Evolutionary conservation across 495 filamentous ascomycete genomes (phyloP), one percentile per base, ranked within the genome.

Genomic region (Aspergillus nidulans): DNA sequence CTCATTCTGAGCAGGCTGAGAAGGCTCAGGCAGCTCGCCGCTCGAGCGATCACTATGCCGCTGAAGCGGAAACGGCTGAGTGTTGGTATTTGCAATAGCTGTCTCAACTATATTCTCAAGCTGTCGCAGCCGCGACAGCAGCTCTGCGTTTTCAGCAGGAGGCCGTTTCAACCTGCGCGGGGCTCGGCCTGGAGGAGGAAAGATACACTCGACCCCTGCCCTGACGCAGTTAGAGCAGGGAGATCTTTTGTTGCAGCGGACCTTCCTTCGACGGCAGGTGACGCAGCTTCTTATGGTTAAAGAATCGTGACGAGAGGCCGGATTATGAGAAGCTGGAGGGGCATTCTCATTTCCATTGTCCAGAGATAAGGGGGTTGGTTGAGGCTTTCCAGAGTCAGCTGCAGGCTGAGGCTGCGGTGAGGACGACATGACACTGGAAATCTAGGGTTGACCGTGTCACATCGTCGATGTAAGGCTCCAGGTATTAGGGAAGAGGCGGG

Each of bases 141-240:
- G 72, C 62, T 95, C 90, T 23, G 84, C 79, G 69, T 95, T 86
- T 23, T 84, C 47, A 25, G 32, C 20, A 49, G 10, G 82, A 34
- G 83, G 82, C 55, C 78, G 75, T 59, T 87, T 78, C 46, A 84
- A 76, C 60, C 85, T 81, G 46, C 89, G 78, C 10, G 89, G 89
- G 12, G 91, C 90, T 49, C 91, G 77, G 15, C 89, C 90, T 0
- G 90, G 90, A 1, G 86, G 83, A 1, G 91, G 91, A 65, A 91
- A 96, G 24, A 91, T 72, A 68, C 91, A 96, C 64, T 90, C 84
- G 53, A 87, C 87, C 24, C 85, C 83, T 9, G 85, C 86, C 62
- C 85, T 85, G 45, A 80, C 78, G 69, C 91, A 96, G 63, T 96
- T 95, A 48, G 84, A 85, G 70, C 91, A 96, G 5, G 91, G 90